Evolutionary conservation across 306 rosid genomes (phyloP).

Genomic region (Acacia melanoxylon): DNA sequence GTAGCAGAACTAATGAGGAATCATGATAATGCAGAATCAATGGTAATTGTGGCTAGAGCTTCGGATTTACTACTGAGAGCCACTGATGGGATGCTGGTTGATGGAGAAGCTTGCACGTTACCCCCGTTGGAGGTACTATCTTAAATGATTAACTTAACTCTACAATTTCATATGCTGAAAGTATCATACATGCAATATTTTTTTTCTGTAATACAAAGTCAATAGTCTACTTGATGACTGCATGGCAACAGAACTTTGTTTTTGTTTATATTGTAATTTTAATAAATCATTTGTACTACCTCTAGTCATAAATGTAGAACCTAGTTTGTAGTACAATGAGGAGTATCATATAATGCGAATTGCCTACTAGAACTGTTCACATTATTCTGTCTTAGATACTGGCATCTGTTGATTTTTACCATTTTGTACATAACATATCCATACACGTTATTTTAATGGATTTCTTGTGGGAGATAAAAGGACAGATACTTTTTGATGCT

Average conservation of each 20-base stretch:
- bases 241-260: not conserved
- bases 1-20: conserved; percentile 95
- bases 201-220: not conserved
- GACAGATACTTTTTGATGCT: not conserved
- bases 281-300: not conserved
- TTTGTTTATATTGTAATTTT: not conserved
- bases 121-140: conserved; percentile 88
- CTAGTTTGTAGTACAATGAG: too few relatives aligned
- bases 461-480: not conserved
- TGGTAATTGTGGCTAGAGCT: conserved; percentile 88
- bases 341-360: not conserved
- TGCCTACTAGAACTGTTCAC: not conserved
- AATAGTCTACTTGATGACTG: not conserved
- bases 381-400: not conserved
- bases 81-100: conserved; percentile 97
- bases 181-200: not conserved
- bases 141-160: conserved; percentile 15
- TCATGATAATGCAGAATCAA: conserved; percentile 77
- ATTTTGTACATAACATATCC: not conserved
- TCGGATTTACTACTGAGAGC: conserved; percentile 95
- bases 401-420: not conserved
- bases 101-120: conserved; percentile 97
- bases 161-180: not conserved
- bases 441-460: not conserved
- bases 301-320: too few relatives aligned